These are phyloP conservation scores for Colletotrichum cordylinicola DNA, from an alignment of 2,329 filamentous ascomycete genomes.

Conservation along the genomic window DNA sequence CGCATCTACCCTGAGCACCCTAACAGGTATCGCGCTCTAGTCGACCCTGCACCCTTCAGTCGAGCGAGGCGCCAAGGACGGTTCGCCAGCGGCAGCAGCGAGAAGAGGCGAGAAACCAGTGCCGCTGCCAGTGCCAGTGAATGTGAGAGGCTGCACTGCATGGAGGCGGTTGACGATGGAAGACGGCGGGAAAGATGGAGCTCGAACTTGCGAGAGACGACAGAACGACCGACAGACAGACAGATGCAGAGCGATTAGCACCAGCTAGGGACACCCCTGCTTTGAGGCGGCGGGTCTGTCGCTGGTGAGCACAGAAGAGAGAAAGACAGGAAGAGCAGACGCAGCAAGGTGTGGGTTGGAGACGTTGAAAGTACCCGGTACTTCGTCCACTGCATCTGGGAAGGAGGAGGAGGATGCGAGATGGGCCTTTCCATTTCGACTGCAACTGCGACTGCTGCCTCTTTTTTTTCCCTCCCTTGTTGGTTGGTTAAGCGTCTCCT, in stretches of 20 bases:
- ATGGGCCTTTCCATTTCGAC: slow-evolving; percentile 13
- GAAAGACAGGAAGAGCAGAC: neutral
- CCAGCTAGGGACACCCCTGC: slow-evolving; percentile 6
- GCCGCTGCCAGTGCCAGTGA: neutral
- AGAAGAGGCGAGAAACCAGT: neutral
- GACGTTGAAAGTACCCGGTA: slow-evolving; percentile 8
- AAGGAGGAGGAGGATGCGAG: slow-evolving; percentile 1
- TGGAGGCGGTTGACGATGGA: neutral
- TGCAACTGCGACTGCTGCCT: neutral
- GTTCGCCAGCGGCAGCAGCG: slow-evolving; percentile 15
- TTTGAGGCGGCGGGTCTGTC: neutral
- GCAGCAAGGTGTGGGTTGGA: neutral
- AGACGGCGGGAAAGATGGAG: neutral
- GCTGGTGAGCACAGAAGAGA: neutral
- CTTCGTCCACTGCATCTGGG: neutral
- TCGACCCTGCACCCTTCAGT: neutral
- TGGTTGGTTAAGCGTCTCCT: neutral
- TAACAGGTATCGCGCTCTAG: neutral
- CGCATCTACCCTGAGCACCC: neutral
- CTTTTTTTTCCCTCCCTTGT: neutral
- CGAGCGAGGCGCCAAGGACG: slow-evolving; percentile 2
- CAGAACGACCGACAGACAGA: neutral
- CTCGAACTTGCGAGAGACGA: neutral
- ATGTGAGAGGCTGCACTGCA: neutral
- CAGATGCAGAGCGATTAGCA: neutral